Percentiles rank a stretch among this genome's conserved stretches.
phyloP scores from a whole-genome alignment of 2,329 filamentous ascomycete genomes.

The Apiospora malaysiana region DNA sequence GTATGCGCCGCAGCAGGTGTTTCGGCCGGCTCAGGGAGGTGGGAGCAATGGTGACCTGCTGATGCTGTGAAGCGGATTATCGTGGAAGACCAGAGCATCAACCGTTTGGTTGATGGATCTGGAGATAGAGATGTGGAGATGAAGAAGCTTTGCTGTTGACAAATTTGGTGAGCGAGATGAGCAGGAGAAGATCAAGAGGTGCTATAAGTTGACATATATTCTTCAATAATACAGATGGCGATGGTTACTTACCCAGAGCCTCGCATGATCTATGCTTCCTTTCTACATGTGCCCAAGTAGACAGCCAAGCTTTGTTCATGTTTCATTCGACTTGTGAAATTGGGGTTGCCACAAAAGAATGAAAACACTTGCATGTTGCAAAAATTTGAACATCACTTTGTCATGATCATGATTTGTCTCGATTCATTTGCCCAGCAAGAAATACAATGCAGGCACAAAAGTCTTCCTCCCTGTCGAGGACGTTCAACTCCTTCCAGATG shows the following conservation, averaged over 20 bases:
- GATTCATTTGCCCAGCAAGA: background rate
- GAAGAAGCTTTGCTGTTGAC: background rate
- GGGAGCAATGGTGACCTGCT: conserved; percentile 75
- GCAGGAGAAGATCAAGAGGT: background rate
- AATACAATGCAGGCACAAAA: background rate
- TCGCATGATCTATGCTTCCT: background rate
- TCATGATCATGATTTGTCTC: background rate
- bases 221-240: conserved; percentile 8
- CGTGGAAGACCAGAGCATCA: too few relatives aligned
- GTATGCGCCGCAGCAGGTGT: conserved; percentile 76
- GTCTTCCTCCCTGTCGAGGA: background rate
- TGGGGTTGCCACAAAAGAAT: too few relatives aligned
- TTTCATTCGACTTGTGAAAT: too few relatives aligned
- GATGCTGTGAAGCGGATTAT: conserved; percentile 54
- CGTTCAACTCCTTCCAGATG: background rate
- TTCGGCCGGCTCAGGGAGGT: conserved; percentile 70
- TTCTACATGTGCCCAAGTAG: background rate
- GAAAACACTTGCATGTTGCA: too few relatives aligned
- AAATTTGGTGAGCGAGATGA: background rate
- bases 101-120: too few relatives aligned
- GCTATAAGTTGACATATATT: background rate
- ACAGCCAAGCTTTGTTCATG: too few relatives aligned
- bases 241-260: background rate
- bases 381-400: fast-evolving
- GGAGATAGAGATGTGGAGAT: background rate